phyloP scores from a whole-genome alignment of 2,329 filamentous ascomycete species.

The Aspergillus flavus region DNA sequence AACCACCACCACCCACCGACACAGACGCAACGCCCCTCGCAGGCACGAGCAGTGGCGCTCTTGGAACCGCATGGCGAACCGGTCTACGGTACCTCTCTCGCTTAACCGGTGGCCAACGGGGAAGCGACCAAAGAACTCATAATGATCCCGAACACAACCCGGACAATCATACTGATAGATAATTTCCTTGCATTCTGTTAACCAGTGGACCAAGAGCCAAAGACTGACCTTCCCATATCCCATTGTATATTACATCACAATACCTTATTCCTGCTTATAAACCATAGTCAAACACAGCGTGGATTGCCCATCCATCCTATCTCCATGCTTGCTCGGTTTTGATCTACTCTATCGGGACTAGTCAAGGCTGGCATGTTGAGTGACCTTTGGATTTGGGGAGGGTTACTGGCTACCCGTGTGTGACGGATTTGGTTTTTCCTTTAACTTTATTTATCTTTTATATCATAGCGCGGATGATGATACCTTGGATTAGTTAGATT shows the following conservation, averaged over 20 bases:
- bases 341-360: neutral
- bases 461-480: neutral
- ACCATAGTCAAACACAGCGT: neutral
- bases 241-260: neutral
- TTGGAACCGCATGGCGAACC: constrained; percentile 29
- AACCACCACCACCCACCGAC: constrained; percentile 5
- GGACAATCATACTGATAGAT: neutral
- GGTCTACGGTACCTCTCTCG: constrained; percentile 27
- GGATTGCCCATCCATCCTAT: neutral
- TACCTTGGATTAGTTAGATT: constrained; percentile 4
- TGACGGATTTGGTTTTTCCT: no score
- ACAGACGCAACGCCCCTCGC: constrained; percentile 22
- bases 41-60: constrained; percentile 28
- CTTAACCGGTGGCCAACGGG: constrained; percentile 22
- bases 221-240: neutral
- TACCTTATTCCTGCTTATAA: neutral
- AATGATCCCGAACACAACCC: constrained; percentile 21
- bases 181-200: neutral
- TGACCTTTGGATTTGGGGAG: neutral
- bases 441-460: neutral
- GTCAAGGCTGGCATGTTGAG: neutral
- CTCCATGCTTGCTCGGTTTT: neutral
- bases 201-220: neutral
- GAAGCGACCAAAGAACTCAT: neutral
- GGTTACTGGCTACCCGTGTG: neutral